These are phyloP conservation scores for Francoa sonchifolia DNA, from an alignment of 441 rosid genomes.

Conservation along the genomic window DNA sequence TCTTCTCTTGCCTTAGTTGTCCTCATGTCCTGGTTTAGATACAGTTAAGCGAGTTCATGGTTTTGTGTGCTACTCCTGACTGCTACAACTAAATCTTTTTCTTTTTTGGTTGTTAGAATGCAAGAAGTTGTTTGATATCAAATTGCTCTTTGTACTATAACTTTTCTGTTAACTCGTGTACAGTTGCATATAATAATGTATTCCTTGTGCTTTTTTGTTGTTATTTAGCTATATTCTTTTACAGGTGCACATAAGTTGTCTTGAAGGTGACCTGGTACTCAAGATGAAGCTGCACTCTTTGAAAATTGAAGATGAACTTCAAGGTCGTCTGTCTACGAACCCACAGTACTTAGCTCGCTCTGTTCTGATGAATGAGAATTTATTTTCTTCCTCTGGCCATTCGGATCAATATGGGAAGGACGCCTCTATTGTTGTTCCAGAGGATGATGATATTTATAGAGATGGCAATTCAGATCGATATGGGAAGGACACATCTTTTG, in stretches of 20 bases:
- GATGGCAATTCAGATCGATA: conserved; percentile 41
- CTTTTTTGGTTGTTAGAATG: not conserved
- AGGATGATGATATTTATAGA: conserved; percentile 78
- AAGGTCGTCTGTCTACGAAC: conserved; percentile 41
- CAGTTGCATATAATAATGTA: too few species aligned
- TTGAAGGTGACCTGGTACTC: conserved; percentile 58
- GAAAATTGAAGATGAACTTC: conserved; percentile 91
- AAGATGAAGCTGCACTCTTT: conserved; percentile 87
- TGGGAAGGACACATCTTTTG: conserved; percentile 28
- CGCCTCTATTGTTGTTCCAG: conserved; percentile 28
- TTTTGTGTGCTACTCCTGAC: not conserved
- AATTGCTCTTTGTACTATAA: not conserved
- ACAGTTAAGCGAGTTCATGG: too few species aligned
- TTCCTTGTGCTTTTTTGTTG: too few species aligned
- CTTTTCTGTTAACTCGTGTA: not conserved
- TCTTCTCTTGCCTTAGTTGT: too few species aligned
- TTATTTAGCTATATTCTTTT: conserved; percentile 8
- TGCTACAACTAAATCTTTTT: not conserved
- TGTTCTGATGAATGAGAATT: conserved; percentile 53
- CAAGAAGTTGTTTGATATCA: too few species aligned
- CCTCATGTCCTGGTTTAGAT: too few species aligned
- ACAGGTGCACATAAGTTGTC: conserved; percentile 72
- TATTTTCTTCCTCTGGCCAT: conserved; percentile 24
- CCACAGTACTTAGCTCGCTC: conserved; percentile 76
- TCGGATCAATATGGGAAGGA: conserved; percentile 32